Evolutionary conservation across 2,329 filamentous ascomycete species (phyloP).

Genomic region (Aspergillus sp.): DNA sequence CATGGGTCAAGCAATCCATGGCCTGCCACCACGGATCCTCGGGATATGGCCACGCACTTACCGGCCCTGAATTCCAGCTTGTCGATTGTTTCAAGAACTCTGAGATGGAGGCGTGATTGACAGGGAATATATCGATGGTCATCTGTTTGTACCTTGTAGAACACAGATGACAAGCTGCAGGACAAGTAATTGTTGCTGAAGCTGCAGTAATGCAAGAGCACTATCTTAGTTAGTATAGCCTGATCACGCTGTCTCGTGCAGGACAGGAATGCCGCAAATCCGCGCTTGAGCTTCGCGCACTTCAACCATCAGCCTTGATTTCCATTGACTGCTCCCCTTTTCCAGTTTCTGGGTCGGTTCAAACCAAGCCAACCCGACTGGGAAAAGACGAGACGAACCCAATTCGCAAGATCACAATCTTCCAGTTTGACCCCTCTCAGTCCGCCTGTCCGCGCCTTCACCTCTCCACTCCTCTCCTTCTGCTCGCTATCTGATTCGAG

Average conservation of each 20-base stretch:
- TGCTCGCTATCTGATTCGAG: slow-evolving; percentile 1
- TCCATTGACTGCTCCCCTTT: not conserved
- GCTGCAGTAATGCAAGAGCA: not conserved
- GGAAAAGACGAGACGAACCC: not conserved
- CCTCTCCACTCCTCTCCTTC: slow-evolving; percentile 1
- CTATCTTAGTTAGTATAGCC: not conserved
- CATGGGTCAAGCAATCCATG: slow-evolving; percentile 2
- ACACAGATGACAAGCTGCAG: not conserved
- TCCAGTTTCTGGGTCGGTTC: slow-evolving; percentile 1
- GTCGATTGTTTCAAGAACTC: not conserved
- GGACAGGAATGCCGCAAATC: not conserved
- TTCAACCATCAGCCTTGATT: not conserved
- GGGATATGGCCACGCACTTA: slow-evolving; percentile 14
- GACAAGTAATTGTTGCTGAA: not conserved
- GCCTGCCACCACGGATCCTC: slow-evolving; percentile 4
- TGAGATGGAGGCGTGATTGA: not conserved
- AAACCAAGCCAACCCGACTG: slow-evolving; percentile 9
- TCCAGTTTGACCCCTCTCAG: slow-evolving; percentile 17
- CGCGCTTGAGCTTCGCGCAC: not conserved
- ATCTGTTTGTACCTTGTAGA: not conserved
- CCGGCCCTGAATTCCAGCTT: not conserved
- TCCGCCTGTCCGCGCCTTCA: slow-evolving; percentile 7
- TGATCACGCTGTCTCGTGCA: slow-evolving; percentile 11
- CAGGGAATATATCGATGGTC: not conserved
- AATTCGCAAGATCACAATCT: slow-evolving; percentile 14